phyloP scores from a whole-genome alignment of 106 monocot species.

The Apostasia shenzhenica region DNA sequence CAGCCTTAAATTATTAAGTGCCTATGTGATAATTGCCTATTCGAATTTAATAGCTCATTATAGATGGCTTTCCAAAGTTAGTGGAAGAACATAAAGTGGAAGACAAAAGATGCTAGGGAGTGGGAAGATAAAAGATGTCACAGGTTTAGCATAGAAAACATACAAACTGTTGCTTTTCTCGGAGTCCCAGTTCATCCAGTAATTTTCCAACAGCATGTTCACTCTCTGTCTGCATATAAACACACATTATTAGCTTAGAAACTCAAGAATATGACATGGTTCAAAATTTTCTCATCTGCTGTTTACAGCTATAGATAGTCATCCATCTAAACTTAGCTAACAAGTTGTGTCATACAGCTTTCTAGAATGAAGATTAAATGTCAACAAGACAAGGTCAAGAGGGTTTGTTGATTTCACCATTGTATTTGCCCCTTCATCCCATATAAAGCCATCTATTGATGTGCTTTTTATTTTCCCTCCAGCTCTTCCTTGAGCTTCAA shows the following conservation, averaged over 20 bases:
- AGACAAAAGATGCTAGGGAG: too few relatives aligned
- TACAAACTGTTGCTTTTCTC: constrained; percentile 87
- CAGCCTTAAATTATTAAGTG: too few relatives aligned
- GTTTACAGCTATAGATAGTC: neutral
- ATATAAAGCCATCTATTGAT: constrained; percentile 66
- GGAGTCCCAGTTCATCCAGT: constrained; percentile 67
- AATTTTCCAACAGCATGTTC: constrained; percentile 58
- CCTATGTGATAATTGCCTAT: too few relatives aligned
- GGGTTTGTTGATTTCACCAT: constrained; percentile 46
- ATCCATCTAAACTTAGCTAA: neutral
- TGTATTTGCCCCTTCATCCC: constrained; percentile 99
- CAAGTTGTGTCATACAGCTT: neutral
- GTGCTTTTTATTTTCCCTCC: constrained; percentile 78
- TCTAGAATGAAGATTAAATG: neutral
- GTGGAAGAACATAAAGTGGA: too few relatives aligned
- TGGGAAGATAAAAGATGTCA: too few relatives aligned
- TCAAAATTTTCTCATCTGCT: neutral
- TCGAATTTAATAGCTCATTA: too few relatives aligned
- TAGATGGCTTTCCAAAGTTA: too few relatives aligned
- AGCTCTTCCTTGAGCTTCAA: constrained; percentile 79
- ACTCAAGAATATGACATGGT: neutral
- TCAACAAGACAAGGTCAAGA: neutral
- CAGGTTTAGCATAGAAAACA: constrained; percentile 4
- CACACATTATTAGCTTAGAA: constrained; percentile 10
- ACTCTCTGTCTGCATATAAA: constrained; percentile 65